Conservation (phyloP, 2,329 filamentous ascomycete species). For the Celoporthe dispersa region DNA sequence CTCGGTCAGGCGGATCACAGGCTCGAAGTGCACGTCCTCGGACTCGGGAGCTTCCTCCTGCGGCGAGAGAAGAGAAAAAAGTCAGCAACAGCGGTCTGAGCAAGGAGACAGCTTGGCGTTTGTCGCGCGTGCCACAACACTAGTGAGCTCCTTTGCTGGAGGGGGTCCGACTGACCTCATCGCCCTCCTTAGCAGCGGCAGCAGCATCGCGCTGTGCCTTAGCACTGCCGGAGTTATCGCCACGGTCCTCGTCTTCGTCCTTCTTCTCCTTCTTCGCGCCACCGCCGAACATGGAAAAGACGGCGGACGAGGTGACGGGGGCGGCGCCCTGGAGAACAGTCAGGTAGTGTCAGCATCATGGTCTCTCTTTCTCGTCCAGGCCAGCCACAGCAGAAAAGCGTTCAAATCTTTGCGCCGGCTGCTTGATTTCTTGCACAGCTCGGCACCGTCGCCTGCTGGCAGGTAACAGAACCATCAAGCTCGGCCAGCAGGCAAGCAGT, state of each 20-base stretch:
- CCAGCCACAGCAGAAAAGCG: not conserved
- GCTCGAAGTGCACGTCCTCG: conserved; percentile 95
- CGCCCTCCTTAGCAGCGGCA: conserved; percentile 58
- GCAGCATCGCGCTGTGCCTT: conserved; percentile 75
- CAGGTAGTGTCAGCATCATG: conserved; percentile 8
- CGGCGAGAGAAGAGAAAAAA: conserved; percentile 23
- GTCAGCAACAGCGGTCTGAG: not conserved
- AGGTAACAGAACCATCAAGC: not conserved
- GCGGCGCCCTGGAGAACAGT: conserved; percentile 6
- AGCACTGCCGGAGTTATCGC: conserved; percentile 86
- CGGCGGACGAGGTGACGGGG: conserved; percentile 63
- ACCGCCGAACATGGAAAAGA: conserved; percentile 99
- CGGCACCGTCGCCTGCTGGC: not conserved
- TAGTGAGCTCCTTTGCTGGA: not conserved
- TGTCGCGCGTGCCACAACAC: not conserved
- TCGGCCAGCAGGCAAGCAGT: not conserved
- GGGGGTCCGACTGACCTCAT: conserved; percentile 52
- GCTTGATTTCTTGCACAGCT: not conserved
- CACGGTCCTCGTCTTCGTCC: conserved; percentile 77
- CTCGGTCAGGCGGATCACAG: conserved; percentile 93
- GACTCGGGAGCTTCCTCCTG: conserved; percentile 82
- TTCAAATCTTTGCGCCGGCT: not conserved
- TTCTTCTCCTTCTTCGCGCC: conserved; percentile 97
- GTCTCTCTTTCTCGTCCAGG: not conserved
- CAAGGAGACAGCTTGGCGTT: not conserved